Base-by-base conservation (phyloP, 1,284 basidiomycete species). In the Wallemia ichthyophaga region DNA sequence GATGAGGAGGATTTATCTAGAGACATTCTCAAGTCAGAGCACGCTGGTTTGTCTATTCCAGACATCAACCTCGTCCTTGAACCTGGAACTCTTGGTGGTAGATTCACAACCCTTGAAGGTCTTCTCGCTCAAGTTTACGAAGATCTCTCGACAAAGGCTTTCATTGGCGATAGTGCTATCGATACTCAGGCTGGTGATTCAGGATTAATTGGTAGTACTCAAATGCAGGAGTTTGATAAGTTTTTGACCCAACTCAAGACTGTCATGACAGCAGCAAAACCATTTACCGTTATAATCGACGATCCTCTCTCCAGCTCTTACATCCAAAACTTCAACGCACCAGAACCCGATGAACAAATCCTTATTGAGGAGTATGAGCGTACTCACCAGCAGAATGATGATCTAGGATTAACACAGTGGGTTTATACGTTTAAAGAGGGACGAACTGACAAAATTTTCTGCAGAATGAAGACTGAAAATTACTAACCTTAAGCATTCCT, bases 71-170 rank as follows among this genome's bases (percentile, higher is more conserved):
- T 99, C 15, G 78, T 83, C 3, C 77, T 99, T 3, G 80, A 87
- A 60, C 81, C 88, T 1, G 94, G 94, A 15, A 98, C 94, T 0
- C 78, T 99, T 1, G 94, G 94, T 23, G 94, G 92, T n/a, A 78
- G 94, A 11, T 99, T 98, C 73, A 98, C 94, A 0, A 98, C 94
- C 1, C 74, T 96, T 25, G 94, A 98, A 71, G 94, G 94, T 31
- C 81, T 99, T 61, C 73, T 98, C 55, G 79, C 85, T 63, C 94
- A 96, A 68, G 79, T 98, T 19, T 91, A 92, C 72, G 91, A 94
- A 64, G 92, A 99, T 69, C 77, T 99, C 9, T 82, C 82, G 24
- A 81, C 85, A 64, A 95, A 94, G 66, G 81, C 85, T n/a, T 81
- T 92, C 66, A 76, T 81, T 31, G 33, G 32, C 56, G 0, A 69